These are phyloP conservation scores for Leishmania mexicana DNA, from an alignment of 208 protist species.

Conservation along the genomic window DNA sequence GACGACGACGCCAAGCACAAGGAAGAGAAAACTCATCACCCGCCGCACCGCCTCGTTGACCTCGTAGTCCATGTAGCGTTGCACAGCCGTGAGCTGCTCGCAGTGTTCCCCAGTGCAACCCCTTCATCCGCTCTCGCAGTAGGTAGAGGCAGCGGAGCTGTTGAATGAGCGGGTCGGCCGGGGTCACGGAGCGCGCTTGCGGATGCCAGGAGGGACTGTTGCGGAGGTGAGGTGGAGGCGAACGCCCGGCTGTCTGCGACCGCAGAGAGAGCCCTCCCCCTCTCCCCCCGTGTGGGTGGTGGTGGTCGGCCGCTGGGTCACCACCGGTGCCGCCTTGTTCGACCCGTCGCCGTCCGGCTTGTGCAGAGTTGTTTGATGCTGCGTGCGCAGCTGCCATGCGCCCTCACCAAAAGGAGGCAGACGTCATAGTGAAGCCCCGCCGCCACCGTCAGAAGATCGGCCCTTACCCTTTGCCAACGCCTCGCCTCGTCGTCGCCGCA, in stretches of 20 bases:
- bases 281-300: not conserved
- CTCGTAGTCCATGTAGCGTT: slow-evolving; percentile 58
- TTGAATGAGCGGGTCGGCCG: slow-evolving; percentile 20
- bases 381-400: not conserved
- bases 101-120: slow-evolving; percentile 44
- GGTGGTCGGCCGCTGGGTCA: no score
- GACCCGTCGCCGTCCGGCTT: not conserved
- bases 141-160: slow-evolving; percentile 54
- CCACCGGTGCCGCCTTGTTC: not conserved
- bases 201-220: not conserved
- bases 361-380: not conserved
- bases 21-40: slow-evolving; percentile 53
- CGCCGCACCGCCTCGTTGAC: slow-evolving; percentile 45
- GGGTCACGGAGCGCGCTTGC: not conserved
- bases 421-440: not conserved
- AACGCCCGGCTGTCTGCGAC: not conserved
- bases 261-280: not conserved
- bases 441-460: not conserved
- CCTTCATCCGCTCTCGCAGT: slow-evolving; percentile 50
- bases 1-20: slow-evolving; percentile 48
- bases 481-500: not conserved
- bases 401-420: not conserved
- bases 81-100: slow-evolving; percentile 41
- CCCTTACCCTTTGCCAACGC: not conserved
- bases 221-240: not conserved